Evolutionary conservation across 1,284 basidiomycete genomes (phyloP).

Genomic region (Apiotrichum domesticum): DNA sequence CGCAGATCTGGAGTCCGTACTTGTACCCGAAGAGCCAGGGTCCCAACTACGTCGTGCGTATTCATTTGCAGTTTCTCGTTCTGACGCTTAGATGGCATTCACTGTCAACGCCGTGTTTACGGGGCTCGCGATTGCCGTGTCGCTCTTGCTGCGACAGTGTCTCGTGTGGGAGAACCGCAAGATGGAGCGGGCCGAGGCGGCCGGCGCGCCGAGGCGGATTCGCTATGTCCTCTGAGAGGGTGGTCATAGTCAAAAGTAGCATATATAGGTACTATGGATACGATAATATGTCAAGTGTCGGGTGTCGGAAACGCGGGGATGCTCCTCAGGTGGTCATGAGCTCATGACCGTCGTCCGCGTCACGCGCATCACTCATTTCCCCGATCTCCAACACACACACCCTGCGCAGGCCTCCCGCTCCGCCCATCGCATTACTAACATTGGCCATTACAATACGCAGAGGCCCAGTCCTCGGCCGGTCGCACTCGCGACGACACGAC

Average conservation of each 20-base stretch:
- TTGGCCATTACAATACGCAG: too few relatives aligned
- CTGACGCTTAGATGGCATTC: slow-evolving; percentile 22
- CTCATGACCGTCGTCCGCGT: too few relatives aligned
- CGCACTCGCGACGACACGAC: too few relatives aligned
- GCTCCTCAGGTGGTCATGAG: too few relatives aligned
- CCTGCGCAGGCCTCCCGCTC: too few relatives aligned
- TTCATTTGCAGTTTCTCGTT: neutral
- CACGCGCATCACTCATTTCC: too few relatives aligned
- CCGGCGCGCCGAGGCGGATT: neutral
- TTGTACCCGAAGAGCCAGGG: slow-evolving; percentile 26
- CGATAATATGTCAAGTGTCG: too few relatives aligned
- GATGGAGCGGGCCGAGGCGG: slow-evolving; percentile 6
- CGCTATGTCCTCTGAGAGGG: slow-evolving; percentile 3
- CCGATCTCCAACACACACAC: too few relatives aligned
- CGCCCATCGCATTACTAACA: too few relatives aligned
- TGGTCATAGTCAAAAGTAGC: neutral
- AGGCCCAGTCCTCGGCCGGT: too few relatives aligned
- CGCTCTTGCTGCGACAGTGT: slow-evolving; percentile 24
- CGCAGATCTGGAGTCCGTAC: slow-evolving; percentile 39
- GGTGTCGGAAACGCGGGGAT: too few relatives aligned
- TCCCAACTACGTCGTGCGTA: slow-evolving; percentile 20
- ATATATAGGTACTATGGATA: too few relatives aligned
- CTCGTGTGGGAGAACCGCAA: slow-evolving; percentile 21
- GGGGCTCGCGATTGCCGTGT: slow-evolving; percentile 20
- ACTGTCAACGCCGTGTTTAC: slow-evolving; percentile 27